Evolutionary conservation across 2,329 filamentous ascomycete genomes (phyloP), one percentile per base, ranked within the genome.

Genomic region (Cytospora mali): DNA sequence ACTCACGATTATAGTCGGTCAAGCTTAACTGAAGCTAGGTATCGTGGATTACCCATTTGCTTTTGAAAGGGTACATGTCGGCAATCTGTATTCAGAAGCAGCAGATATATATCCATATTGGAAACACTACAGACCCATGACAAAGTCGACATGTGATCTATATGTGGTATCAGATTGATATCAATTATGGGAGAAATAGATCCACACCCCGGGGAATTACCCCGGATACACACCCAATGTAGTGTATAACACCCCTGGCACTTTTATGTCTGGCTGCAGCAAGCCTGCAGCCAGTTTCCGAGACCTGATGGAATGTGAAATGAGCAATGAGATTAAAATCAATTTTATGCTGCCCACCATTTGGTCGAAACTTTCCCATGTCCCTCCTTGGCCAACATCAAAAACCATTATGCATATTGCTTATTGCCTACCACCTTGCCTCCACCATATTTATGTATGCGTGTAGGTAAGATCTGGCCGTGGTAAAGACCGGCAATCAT

Each of bases 171-270:
- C 50, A 54, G 58, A 53, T 59, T 59, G 49, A 46, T 54, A 60
- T 59, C 49, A 59, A 50, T 52, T 59, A 27, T 42, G 46, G n/a
- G 55, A 13, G 53, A 46, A 27, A 52, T 62, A 46, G 54, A 35
- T 23, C 60, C 54, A 62, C 49, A 61, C 25, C 56, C 31, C 29
- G 14, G 42, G 46, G 42, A 53, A n/a, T 51, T 64, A 50, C 58
- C 58, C 49, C 53, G 53, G 35, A 56, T 58, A 53, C 42, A 27
- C 42, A 31, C 53, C 31, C 56, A 52, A 27, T 29, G 28, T 18
- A n/a, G n/a, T 10, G n/a, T 23, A 46, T 10, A n/a, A 39, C 33
- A 51, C 50, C 58, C n/a, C 49, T 64, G 62, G 55, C 58, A 35
- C 52, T 48, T 53, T 28, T 52, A 60, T 53, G 42, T 55, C 28